A percentile compares a stretch with the other conserved stretches of the same genome.
phyloP scores from a whole-genome alignment of 2,329 filamentous ascomycete genomes.

The Purpureocillium takamizusanense region DNA sequence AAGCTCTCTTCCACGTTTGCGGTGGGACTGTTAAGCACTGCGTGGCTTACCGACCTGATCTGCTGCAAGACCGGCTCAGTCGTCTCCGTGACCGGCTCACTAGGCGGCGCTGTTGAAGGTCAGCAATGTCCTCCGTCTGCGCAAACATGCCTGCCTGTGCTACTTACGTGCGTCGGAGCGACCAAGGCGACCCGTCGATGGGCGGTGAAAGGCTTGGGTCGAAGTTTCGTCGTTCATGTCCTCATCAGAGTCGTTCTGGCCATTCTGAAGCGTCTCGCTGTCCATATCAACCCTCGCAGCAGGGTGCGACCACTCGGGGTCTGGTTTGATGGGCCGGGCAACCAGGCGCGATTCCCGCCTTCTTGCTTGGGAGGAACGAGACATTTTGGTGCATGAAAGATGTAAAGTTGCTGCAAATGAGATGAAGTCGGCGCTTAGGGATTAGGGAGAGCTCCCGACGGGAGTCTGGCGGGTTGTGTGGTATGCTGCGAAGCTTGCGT shows the following conservation, averaged over 20 bases:
- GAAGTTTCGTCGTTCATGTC: constrained; percentile 12
- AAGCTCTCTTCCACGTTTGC: constrained; percentile 26
- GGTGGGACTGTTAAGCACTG: constrained; percentile 12
- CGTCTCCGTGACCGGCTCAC: constrained; percentile 23
- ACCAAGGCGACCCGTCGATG: constrained; percentile 15
- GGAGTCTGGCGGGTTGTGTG: too few relatives aligned
- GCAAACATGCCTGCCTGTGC: too few relatives aligned
- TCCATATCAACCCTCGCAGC: too few relatives aligned
- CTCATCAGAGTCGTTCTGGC: constrained; percentile 1
- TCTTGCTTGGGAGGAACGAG: too few relatives aligned
- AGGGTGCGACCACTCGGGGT: constrained; percentile 13
- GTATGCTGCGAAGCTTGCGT: too few relatives aligned
- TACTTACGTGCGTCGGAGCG: constrained; percentile 31
- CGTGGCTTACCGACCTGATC: constrained; percentile 19
- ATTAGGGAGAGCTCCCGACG: too few relatives aligned
- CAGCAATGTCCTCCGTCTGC: too few relatives aligned
- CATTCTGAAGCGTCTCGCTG: too few relatives aligned
- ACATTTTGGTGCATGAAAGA: too few relatives aligned
- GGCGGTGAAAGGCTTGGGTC: constrained; percentile 8
- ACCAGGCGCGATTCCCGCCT: too few relatives aligned
- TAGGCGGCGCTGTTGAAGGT: constrained; percentile 23
- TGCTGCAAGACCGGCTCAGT: constrained; percentile 26
- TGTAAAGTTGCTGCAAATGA: too few relatives aligned
- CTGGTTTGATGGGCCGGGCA: constrained; percentile 13
- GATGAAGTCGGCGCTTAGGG: too few relatives aligned